Conservation (phyloP, 2,329 filamentous ascomycete species). For the Zopfia rhizophila region DNA sequence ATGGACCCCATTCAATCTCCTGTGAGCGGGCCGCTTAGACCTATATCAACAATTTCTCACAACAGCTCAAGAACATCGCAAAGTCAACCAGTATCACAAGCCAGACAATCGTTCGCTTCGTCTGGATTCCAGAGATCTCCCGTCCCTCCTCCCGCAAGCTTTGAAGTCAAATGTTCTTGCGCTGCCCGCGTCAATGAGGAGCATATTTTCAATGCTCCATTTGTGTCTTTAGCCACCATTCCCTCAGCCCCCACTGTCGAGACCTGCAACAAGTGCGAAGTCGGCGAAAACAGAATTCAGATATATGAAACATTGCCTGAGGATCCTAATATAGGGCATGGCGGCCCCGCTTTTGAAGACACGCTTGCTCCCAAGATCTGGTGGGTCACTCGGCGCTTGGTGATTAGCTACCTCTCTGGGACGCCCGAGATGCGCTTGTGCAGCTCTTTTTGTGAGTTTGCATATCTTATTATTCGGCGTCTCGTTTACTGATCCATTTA, state of each 20-base stretch:
- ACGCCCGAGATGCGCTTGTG: constrained; percentile 17
- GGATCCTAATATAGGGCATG: constrained; percentile 2
- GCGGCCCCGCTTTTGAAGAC: neutral
- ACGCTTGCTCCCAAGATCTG: constrained; percentile 18
- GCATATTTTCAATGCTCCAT: constrained; percentile 27
- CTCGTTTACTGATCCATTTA: too few species aligned
- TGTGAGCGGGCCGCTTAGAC: constrained; percentile 1
- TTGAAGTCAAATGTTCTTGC: constrained; percentile 23
- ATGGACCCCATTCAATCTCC: constrained; percentile 1
- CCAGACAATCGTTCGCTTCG: constrained; percentile 9
- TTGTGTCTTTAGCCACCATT: constrained; percentile 4
- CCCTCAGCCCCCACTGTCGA: constrained; percentile 9
- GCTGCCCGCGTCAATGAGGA: constrained; percentile 17
- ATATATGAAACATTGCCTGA: constrained; percentile 22
- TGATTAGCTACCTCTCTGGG: constrained; percentile 19
- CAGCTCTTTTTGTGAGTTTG: constrained; percentile 25
- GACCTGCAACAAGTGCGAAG: constrained; percentile 21
- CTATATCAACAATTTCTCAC: constrained; percentile 10
- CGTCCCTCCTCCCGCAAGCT: constrained; percentile 17
- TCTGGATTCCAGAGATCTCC: constrained; percentile 11
- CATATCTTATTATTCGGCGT: too few species aligned
- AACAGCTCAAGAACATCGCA: constrained; percentile 19
- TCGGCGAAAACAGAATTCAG: constrained; percentile 22
- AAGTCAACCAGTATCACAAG: constrained; percentile 7
- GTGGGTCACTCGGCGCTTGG: constrained; percentile 24